Evolutionary conservation across 169 alveolate species (phyloP).

Genomic region (Eimeria tenella): DNA sequence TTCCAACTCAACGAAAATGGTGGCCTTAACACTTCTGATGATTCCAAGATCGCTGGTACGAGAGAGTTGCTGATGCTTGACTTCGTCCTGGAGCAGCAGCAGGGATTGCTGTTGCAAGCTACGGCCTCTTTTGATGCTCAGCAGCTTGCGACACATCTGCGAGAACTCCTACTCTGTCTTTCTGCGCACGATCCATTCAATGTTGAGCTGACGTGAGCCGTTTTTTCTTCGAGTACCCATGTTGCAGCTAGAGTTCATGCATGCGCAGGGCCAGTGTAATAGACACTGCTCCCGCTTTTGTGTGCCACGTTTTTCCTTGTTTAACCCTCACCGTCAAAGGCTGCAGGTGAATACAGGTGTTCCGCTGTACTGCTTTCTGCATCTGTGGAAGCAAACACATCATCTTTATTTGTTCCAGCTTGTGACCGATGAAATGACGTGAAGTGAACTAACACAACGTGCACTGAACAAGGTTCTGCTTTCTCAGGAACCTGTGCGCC

Average conservation of each 20-base stretch:
- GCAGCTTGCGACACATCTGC: slow-evolving; percentile 11
- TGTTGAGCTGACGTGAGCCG: slow-evolving; percentile 69
- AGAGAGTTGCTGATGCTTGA: slow-evolving; percentile 81
- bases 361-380: neutral
- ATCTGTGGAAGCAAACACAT: neutral
- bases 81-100: slow-evolving; percentile 81
- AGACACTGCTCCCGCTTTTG: too few species aligned
- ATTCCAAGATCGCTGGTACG: slow-evolving; percentile 67
- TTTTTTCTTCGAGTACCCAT: too few species aligned
- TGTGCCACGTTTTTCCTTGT: too few species aligned
- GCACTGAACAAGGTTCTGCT: neutral
- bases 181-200: slow-evolving; percentile 69
- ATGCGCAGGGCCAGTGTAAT: too few species aligned
- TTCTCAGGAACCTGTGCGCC: slow-evolving; percentile 55
- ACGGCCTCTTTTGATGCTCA: slow-evolving; percentile 18
- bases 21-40: slow-evolving; percentile 16
- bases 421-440: neutral
- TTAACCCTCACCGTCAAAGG: too few species aligned
- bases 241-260: too few species aligned
- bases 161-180: slow-evolving; percentile 28
- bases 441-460: too few species aligned
- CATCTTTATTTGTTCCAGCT: neutral
- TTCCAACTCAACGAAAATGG: slow-evolving; percentile 70
- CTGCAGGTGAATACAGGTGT: too few species aligned
- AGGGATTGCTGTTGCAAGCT: slow-evolving; percentile 72